Evolutionary conservation across 352 stramenopile genomes (phyloP).

Genomic region (Globisporangium carolinianum): DNA sequence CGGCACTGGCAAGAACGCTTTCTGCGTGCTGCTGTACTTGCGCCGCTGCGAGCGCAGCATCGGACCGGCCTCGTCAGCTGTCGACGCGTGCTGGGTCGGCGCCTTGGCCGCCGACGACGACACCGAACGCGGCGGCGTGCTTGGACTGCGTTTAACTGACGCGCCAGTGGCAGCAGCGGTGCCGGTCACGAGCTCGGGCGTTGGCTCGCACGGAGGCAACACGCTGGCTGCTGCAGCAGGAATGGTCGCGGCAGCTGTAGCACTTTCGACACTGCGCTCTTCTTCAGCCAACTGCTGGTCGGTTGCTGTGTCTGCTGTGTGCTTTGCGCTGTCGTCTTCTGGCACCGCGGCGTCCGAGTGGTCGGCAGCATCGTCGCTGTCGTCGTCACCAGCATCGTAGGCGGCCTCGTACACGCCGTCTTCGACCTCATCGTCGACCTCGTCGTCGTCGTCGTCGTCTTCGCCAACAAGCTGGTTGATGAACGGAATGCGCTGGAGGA

Average conservation of each 20-base stretch:
- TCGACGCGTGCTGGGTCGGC: constrained; percentile 1
- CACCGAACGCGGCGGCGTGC: neutral
- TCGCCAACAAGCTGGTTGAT: constrained; percentile 46
- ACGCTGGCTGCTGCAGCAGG: too few species aligned
- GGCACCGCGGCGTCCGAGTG: constrained; percentile 11
- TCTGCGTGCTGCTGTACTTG: constrained; percentile 35
- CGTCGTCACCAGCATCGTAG: constrained; percentile 10
- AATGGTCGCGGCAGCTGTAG: too few species aligned
- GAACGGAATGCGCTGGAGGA: constrained; percentile 63
- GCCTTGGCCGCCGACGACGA: constrained; percentile 5
- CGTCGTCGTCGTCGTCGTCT: constrained; percentile 19
- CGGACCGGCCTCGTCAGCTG: constrained; percentile 17
- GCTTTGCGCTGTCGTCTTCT: constrained; percentile 17
- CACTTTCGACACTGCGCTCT: too few species aligned
- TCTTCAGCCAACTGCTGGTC: too few species aligned
- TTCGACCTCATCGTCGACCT: constrained; percentile 13
- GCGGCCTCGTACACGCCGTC: constrained; percentile 11
- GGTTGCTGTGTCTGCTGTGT: neutral
- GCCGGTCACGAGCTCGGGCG: neutral
- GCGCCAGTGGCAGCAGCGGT: neutral
- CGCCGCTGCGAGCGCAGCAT: constrained; percentile 20
- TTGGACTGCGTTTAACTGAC: neutral
- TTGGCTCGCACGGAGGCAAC: neutral
- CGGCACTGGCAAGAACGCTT: constrained; percentile 32
- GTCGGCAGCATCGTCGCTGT: neutral